Percentiles rank a stretch among this genome's conserved stretches.
These are phyloP conservation scores for Isabelozyma heimii DNA, from an alignment of 805 yeast genomes.

Conservation along the genomic window DNA sequence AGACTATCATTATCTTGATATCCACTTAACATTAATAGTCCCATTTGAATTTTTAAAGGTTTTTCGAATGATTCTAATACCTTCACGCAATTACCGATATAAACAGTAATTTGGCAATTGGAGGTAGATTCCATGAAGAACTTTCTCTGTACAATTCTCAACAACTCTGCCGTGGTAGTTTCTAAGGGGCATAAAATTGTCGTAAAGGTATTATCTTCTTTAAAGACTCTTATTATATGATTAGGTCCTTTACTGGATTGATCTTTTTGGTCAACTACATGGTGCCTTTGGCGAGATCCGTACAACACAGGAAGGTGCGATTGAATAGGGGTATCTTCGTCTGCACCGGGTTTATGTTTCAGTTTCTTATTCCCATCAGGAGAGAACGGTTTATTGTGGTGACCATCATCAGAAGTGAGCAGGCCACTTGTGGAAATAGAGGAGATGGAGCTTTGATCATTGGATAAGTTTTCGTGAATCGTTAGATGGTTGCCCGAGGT, in stretches of 20 bases:
- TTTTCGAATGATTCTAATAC: constrained; percentile 68
- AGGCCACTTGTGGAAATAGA: constrained; percentile 3
- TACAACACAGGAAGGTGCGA: constrained; percentile 28
- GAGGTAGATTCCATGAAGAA: constrained; percentile 68
- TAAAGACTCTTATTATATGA: constrained; percentile 68
- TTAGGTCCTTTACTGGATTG: constrained; percentile 26
- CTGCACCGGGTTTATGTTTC: background rate
- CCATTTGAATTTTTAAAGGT: constrained; percentile 76
- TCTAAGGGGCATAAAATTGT: constrained; percentile 78
- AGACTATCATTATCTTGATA: constrained; percentile 74
- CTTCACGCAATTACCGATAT: constrained; percentile 74
- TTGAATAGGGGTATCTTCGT: background rate
- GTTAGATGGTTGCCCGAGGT: background rate
- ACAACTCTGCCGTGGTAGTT: constrained; percentile 71
- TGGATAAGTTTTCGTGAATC: background rate
- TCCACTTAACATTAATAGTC: constrained; percentile 71
- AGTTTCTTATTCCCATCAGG: background rate
- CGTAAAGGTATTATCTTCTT: constrained; percentile 80
- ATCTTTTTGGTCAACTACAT: constrained; percentile 9
- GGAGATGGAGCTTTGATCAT: background rate
- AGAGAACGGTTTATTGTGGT: background rate
- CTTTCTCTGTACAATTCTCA: constrained; percentile 71
- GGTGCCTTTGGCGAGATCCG: constrained; percentile 24
- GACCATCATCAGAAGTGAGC: constrained; percentile 1
- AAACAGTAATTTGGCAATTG: constrained; percentile 71